These are phyloP conservation scores for Clavariopsis aquatica DNA, from an alignment of 495 filamentous ascomycete genomes.

Conservation along the genomic window DNA sequence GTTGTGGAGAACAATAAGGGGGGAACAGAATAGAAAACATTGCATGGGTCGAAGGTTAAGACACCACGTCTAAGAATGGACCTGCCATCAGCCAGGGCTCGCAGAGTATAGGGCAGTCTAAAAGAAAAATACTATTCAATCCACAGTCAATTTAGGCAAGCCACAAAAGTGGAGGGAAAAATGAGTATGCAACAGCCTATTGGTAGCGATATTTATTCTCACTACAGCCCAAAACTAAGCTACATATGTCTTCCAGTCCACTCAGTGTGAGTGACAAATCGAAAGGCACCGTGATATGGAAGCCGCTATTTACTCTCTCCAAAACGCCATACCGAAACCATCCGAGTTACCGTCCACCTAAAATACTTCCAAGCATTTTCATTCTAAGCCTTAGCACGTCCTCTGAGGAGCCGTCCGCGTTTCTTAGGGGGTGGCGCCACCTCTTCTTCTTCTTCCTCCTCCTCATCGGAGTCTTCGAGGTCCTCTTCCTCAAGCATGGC, in stretches of 20 bases:
- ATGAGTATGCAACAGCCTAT: neutral
- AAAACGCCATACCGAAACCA: neutral
- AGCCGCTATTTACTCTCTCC: neutral
- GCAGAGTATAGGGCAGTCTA: no score
- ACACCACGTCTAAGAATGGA: no score
- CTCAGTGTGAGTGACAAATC: neutral
- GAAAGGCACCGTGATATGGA: neutral
- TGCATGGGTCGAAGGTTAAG: no score
- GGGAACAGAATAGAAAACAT: no score
- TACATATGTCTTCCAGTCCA: neutral
- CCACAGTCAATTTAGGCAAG: no score
- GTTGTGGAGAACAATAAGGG: no score
- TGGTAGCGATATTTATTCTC: neutral
- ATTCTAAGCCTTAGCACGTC: conserved; percentile 1
- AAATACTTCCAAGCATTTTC: neutral
- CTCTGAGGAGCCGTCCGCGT: neutral
- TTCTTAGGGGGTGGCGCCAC: neutral
- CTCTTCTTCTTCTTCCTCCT: conserved; percentile 3
- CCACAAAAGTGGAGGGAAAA: no score
- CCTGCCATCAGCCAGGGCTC: no score
- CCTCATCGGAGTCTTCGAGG: neutral
- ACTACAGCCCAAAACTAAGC: neutral
- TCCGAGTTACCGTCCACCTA: neutral
- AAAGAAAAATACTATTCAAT: no score
- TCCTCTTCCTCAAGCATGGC: conserved; percentile 1